A percentile compares a stretch with the other conserved stretches of the same genome.
Evolutionary conservation across 2,329 filamentous ascomycete genomes (phyloP).

Genomic region (Talaromyces sp.): DNA sequence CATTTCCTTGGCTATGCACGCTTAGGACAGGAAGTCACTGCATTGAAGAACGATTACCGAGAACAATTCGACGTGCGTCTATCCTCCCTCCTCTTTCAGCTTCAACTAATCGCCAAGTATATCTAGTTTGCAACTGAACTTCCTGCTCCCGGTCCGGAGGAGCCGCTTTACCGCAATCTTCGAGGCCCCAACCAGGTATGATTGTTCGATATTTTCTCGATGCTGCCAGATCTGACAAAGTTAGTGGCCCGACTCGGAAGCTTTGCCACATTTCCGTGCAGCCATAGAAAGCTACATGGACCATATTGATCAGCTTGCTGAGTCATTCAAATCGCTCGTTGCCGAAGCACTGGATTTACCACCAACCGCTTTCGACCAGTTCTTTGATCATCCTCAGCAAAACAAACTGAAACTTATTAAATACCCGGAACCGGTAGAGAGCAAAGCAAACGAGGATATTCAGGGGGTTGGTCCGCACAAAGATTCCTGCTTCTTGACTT

Average conservation of each 20-base stretch:
- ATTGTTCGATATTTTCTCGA: neutral
- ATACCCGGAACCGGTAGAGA: slow-evolving; percentile 27
- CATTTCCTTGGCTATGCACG: slow-evolving; percentile 35
- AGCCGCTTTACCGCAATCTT: slow-evolving; percentile 33
- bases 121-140: slow-evolving; percentile 33
- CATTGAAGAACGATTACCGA: slow-evolving; percentile 29
- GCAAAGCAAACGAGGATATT: slow-evolving; percentile 24
- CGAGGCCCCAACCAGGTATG: slow-evolving; percentile 33
- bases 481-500: slow-evolving; percentile 48
- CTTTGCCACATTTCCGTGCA: slow-evolving; percentile 29
- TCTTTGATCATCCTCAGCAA: slow-evolving; percentile 31
- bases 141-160: slow-evolving; percentile 29
- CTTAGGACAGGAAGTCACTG: slow-evolving; percentile 32
- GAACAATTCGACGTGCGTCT: slow-evolving; percentile 33
- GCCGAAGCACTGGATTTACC: slow-evolving; percentile 31
- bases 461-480: slow-evolving; percentile 45
- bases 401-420: slow-evolving; percentile 39
- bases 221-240: neutral
- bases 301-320: slow-evolving; percentile 23
- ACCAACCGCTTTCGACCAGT: slow-evolving; percentile 25
- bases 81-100: neutral
- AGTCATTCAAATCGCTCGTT: slow-evolving; percentile 26
- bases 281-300: slow-evolving; percentile 28
- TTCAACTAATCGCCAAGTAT: neutral
- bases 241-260: slow-evolving; percentile 32